A percentile compares a stretch with the other conserved stretches of the same genome.
phyloP scores from a whole-genome alignment of 306 rosid genomes.

The Begonia loranthoides region DNA sequence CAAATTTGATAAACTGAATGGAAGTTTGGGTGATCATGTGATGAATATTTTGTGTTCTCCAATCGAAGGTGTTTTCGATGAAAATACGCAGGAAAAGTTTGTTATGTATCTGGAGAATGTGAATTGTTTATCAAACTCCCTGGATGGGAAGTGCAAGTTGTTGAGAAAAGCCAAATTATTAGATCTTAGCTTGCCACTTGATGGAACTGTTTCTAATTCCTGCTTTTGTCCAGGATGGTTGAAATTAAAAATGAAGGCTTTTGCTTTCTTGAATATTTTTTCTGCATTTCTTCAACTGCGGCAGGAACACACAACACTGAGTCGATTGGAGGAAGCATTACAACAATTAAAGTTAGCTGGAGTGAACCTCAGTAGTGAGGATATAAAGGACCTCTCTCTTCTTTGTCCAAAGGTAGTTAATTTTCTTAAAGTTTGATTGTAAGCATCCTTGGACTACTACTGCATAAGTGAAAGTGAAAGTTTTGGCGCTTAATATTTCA shows the following conservation, averaged over 20 bases:
- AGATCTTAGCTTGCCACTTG: conserved; percentile 14
- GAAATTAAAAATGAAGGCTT: conserved; percentile 58
- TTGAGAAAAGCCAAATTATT: conserved; percentile 22
- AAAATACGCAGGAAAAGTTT: conserved; percentile 28
- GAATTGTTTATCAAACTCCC: conserved; percentile 49
- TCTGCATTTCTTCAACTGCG: conserved; percentile 43
- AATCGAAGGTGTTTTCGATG: conserved; percentile 20
- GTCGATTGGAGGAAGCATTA: conserved; percentile 41
- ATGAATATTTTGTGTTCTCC: conserved; percentile 23
- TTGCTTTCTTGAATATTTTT: conserved; percentile 57
- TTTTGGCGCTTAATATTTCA: no score
- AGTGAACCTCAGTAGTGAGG: conserved; percentile 32
- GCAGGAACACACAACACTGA: conserved; percentile 17
- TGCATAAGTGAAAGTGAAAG: no score
- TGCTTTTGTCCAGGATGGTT: conserved; percentile 80
- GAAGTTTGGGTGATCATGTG: conserved; percentile 40
- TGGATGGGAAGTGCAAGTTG: conserved; percentile 51
- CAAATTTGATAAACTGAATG: conserved; percentile 24
- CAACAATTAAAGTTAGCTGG: conserved; percentile 37
- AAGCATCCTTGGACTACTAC: no score
- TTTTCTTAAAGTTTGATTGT: neutral
- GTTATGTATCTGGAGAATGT: conserved; percentile 40
- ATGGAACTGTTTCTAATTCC: conserved; percentile 12
- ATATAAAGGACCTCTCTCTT: conserved; percentile 47
- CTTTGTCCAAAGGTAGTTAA: conserved; percentile 61